phyloP scores from a whole-genome alignment of 768 basidiomycete species.

The Dentipellis sp. region DNA sequence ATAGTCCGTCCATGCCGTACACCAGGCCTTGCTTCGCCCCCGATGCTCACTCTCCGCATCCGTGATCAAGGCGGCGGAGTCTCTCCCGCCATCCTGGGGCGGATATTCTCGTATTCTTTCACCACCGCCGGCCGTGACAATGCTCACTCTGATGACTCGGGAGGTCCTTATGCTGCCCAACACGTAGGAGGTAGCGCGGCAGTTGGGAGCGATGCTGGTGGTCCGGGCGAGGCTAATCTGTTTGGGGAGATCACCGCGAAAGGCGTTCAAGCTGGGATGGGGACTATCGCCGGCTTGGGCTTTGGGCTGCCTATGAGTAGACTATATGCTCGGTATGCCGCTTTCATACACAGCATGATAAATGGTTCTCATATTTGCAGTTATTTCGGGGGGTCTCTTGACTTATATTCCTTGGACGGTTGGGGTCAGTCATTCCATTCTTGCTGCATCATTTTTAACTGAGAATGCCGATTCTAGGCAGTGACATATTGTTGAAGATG shows the following conservation, averaged over 20 bases:
- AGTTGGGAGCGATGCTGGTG: slow-evolving; percentile 30
- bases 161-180: slow-evolving; percentile 72
- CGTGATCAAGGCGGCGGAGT: slow-evolving; percentile 87
- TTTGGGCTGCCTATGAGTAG: slow-evolving; percentile 81
- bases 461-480: slow-evolving; percentile 23
- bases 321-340: slow-evolving; percentile 51
- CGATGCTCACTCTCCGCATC: slow-evolving; percentile 67
- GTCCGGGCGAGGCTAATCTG: slow-evolving; percentile 36
- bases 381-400: slow-evolving; percentile 83
- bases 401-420: slow-evolving; percentile 73
- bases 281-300: slow-evolving; percentile 85
- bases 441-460: background rate
- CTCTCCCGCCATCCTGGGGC: slow-evolving; percentile 58
- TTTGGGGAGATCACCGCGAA: slow-evolving; percentile 75
- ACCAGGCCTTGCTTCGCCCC: slow-evolving; percentile 18
- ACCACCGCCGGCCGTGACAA: slow-evolving; percentile 62
- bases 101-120: slow-evolving; percentile 88
- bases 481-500: slow-evolving; percentile 46
- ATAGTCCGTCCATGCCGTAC: slow-evolving; percentile 42
- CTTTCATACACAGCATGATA: background rate
- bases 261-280: slow-evolving; percentile 70
- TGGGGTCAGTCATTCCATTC: slow-evolving; percentile 47
- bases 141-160: slow-evolving; percentile 28
- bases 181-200: slow-evolving; percentile 66
- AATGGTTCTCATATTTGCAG: slow-evolving; percentile 24